Base-by-base conservation (phyloP, 179 eudicot species). In the Monotropa hypopitys region DNA sequence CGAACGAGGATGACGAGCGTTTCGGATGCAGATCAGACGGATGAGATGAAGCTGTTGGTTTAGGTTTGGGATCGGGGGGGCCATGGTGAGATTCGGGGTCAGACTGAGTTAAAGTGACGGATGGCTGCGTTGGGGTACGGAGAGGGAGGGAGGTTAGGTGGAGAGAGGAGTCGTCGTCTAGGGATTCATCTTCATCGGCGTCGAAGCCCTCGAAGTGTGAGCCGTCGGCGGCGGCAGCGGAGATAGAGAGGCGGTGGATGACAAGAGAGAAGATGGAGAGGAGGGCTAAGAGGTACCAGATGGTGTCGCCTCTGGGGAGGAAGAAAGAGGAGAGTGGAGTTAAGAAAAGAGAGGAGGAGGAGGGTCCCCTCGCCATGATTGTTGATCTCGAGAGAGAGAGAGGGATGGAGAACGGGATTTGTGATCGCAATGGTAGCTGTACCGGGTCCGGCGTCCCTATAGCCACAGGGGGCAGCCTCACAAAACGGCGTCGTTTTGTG, bases 181-280 rank as follows among this genome's bases (percentile, higher is more conserved):
- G 46, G 68, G 78, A 81, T 2, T 86, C 92, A 71, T 81, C 76
- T 15, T 87, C 97, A 30, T 90, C 92, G 79, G 92, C 92, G 83
- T 89, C 98, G 84, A 93, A 93, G 70, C 98, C 98, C 77, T 93
- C 98, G 84, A 94, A 94, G 76, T 90, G 91, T 66, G 84, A 59
- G 54, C 3, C 13, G 20, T 53, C 74, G 79, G 78, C 65, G 79
- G 83, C 65, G 82, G 78, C 56, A 77, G 83, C 65, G 83, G 73
- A 16, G 87, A 67, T 38, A 81, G 30, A 59, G 84, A 23, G 81
- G 77, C 56, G 78, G 76, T 53, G 75, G 80, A 76, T 45, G 83
- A 82, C 74, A 74, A 83, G 70, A 32, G 80, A 81, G 79, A 67
- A 74, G 72, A 85, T 54, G 40, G 84, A 80, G 74, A 84, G 72